These are phyloP conservation scores for Trichoderma afroharzianum DNA, from an alignment of 2,329 filamentous ascomycete genomes.

Conservation along the genomic window DNA sequence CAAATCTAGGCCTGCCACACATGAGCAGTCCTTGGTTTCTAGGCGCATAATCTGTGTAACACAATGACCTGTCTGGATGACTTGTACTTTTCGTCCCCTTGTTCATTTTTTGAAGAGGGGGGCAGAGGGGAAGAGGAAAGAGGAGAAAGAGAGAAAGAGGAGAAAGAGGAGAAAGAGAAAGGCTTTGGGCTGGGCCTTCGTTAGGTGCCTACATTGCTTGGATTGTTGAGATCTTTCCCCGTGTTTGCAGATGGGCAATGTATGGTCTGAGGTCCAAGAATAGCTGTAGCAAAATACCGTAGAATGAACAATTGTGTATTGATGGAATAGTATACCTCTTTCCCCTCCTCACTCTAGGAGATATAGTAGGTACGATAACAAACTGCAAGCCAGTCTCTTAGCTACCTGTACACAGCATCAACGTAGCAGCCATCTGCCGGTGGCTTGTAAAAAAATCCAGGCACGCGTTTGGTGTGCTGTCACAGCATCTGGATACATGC, in stretches of 20 bases:
- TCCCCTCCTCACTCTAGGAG: neutral
- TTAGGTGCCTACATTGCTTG: neutral
- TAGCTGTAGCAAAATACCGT: neutral
- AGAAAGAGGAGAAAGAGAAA: neutral
- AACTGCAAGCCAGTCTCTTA: neutral
- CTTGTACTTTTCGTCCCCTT: neutral
- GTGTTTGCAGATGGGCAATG: neutral
- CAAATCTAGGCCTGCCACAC: constrained; percentile 1
- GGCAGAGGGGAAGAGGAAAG: neutral
- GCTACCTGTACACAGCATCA: neutral
- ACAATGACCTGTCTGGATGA: neutral
- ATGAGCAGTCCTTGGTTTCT: neutral
- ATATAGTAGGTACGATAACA: neutral
- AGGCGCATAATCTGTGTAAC: constrained; percentile 10
- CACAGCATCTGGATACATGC: neutral
- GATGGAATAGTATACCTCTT: neutral
- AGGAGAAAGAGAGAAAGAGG: neutral
- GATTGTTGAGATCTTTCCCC: neutral
- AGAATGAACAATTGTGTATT: neutral
- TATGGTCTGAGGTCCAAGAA: neutral
- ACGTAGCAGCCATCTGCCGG: neutral
- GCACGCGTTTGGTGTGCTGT: neutral
- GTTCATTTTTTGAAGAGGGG: neutral
- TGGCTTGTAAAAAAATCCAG: neutral
- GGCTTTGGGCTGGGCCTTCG: neutral